Conservation (phyloP, 148 eudicot genomes). For the Amaranthus palmeri region DNA sequence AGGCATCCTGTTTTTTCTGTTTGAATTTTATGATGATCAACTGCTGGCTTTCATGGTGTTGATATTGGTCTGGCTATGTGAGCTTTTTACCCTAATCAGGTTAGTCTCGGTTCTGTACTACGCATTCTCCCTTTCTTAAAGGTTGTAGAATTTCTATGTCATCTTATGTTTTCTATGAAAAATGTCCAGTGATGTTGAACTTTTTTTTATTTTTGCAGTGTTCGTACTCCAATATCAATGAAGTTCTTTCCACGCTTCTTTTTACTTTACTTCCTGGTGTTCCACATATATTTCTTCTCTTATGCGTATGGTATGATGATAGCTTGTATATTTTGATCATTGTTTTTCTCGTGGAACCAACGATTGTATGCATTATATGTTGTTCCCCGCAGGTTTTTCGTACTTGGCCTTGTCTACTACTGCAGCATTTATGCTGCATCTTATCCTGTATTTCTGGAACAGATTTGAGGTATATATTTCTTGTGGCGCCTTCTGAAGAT, state of each 20-base stretch:
- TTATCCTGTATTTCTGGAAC: slow-evolving; percentile 94
- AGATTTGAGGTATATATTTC: slow-evolving; percentile 68
- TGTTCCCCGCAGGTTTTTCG: slow-evolving; percentile 61
- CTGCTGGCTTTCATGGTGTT: slow-evolving; percentile 97
- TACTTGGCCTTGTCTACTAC: slow-evolving; percentile 92
- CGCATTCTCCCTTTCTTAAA: slow-evolving; percentile 6
- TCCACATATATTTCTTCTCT: slow-evolving; percentile 94
- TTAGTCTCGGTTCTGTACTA: slow-evolving; percentile 24
- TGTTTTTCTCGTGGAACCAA: neutral
- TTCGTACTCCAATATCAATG: slow-evolving; percentile 97
- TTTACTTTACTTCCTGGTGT: slow-evolving; percentile 90
- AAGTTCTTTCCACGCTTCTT: slow-evolving; percentile 99
- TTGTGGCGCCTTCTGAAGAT: slow-evolving; percentile 2
- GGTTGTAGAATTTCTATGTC: neutral
- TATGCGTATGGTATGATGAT: slow-evolving; percentile 72
- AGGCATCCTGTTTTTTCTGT: slow-evolving; percentile 91
- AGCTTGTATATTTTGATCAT: neutral
- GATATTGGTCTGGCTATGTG: slow-evolving; percentile 96
- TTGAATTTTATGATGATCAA: slow-evolving; percentile 98
- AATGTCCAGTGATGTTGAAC: neutral
- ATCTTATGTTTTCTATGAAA: neutral
- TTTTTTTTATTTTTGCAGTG: slow-evolving; percentile 56
- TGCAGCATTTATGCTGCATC: slow-evolving; percentile 96
- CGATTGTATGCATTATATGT: neutral
- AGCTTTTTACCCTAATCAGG: slow-evolving; percentile 97